These are phyloP conservation scores for Xylaria polymorpha DNA, from an alignment of 2,329 filamentous ascomycete genomes.

Conservation along the genomic window DNA sequence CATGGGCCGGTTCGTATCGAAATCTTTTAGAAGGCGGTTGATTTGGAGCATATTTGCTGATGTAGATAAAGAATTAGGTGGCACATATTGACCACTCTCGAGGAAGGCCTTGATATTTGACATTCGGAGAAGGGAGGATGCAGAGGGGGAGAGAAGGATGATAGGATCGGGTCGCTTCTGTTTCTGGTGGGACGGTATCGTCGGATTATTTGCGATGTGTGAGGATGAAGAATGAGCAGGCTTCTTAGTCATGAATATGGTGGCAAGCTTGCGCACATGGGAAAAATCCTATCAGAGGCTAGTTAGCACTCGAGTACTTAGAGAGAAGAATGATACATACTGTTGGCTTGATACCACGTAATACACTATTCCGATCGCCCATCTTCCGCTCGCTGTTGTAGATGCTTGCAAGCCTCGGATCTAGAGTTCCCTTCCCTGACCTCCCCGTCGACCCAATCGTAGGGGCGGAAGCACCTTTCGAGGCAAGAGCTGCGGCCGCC, in stretches of 20 bases:
- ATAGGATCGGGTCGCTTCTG: slow-evolving; percentile 78
- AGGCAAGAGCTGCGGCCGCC: slow-evolving; percentile 53
- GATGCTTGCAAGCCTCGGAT: slow-evolving; percentile 86
- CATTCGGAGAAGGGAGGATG: slow-evolving; percentile 93
- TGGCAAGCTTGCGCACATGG: slow-evolving; percentile 86
- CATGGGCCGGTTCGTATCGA: slow-evolving; percentile 77
- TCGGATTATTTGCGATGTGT: slow-evolving; percentile 55
- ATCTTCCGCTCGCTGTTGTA: slow-evolving; percentile 92
- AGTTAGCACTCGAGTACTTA: slow-evolving; percentile 13
- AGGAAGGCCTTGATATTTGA: slow-evolving; percentile 96
- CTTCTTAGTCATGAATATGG: slow-evolving; percentile 77
- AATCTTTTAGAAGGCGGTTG: slow-evolving; percentile 76
- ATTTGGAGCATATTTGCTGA: slow-evolving; percentile 87
- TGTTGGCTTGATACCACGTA: slow-evolving; percentile 88
- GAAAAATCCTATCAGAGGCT: slow-evolving; percentile 81
- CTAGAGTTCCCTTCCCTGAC: slow-evolving; percentile 74
- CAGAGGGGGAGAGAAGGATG: slow-evolving; percentile 95
- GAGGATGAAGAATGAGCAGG: slow-evolving; percentile 54
- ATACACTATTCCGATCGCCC: slow-evolving; percentile 89
- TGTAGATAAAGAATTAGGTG: slow-evolving; percentile 73
- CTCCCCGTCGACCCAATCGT: slow-evolving; percentile 60
- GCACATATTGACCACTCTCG: slow-evolving; percentile 82
- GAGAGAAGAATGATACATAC: slow-evolving; percentile 61
- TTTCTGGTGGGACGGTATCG: slow-evolving; percentile 67
- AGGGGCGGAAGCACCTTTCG: slow-evolving; percentile 54